A percentile compares a stretch with the other conserved stretches of the same genome.
phyloP scores from a whole-genome alignment of 2,329 filamentous ascomycete genomes.

The Acrocalymma vagum region DNA sequence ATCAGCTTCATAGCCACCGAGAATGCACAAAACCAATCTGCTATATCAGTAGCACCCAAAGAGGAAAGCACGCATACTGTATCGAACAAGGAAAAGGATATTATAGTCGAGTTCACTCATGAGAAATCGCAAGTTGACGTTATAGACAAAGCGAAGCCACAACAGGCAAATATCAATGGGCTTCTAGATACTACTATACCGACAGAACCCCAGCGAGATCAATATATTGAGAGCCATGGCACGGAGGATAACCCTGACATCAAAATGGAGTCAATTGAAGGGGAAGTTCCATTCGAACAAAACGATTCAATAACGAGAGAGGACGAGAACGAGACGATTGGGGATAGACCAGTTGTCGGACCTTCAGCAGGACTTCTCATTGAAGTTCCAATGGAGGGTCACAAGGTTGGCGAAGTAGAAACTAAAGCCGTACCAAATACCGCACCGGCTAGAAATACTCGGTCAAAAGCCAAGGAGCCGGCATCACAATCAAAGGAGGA shows the following conservation, averaged over 20 bases:
- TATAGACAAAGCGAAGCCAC: too few relatives aligned
- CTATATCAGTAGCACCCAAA: too few relatives aligned
- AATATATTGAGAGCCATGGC: too few relatives aligned
- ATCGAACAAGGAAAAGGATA: too few relatives aligned
- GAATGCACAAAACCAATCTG: too few relatives aligned
- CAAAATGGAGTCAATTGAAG: slow-evolving; percentile 43
- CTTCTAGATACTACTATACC: too few relatives aligned
- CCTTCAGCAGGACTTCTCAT: slow-evolving; percentile 21
- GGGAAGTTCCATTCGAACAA: slow-evolving; percentile 15
- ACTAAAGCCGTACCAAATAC: slow-evolving; percentile 28
- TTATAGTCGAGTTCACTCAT: too few relatives aligned
- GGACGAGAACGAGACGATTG: slow-evolving; percentile 5
- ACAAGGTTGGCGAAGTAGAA: slow-evolving; percentile 30
- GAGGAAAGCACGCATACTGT: too few relatives aligned
- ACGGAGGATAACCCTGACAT: slow-evolving; percentile 27
- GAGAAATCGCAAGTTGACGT: too few relatives aligned
- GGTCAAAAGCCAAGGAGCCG: slow-evolving; percentile 39
- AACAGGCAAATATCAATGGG: too few relatives aligned
- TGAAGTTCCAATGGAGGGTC: slow-evolving; percentile 26
- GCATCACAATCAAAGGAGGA: slow-evolving; percentile 28
- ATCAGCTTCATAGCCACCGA: too few relatives aligned
- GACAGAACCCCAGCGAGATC: too few relatives aligned
- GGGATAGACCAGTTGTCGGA: slow-evolving; percentile 3
- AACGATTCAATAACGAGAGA: slow-evolving; percentile 13
- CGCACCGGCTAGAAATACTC: slow-evolving; percentile 38